Evolutionary conservation across 2,329 filamentous ascomycete genomes (phyloP).

Genomic region (Tolypocladium album): DNA sequence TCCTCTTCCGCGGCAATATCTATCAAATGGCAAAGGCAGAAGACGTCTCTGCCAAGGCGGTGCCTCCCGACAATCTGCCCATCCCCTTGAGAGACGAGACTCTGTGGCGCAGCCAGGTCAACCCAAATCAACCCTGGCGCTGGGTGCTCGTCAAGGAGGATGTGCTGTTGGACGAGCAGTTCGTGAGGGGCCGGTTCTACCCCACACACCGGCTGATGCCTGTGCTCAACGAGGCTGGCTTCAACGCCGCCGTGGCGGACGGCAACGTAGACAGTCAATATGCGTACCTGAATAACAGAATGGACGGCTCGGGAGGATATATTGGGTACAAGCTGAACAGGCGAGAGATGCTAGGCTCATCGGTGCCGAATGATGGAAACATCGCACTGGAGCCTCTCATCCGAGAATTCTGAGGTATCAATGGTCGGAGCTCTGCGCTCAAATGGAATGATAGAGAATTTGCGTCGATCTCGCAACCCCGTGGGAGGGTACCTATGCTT

Average conservation of each 20-base stretch:
- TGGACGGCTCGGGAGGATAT: constrained; percentile 27
- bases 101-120: constrained; percentile 26
- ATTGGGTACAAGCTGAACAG: constrained; percentile 30
- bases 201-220: constrained; percentile 41
- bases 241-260: constrained; percentile 23
- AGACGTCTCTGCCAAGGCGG: constrained; percentile 12
- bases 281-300: constrained; percentile 42
- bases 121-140: constrained; percentile 21
- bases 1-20: constrained; percentile 30
- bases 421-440: neutral
- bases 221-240: constrained; percentile 31
- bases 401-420: constrained; percentile 17
- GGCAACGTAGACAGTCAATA: constrained; percentile 32
- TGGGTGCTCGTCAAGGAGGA: constrained; percentile 33
- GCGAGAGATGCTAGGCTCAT: constrained; percentile 30
- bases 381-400: constrained; percentile 25
- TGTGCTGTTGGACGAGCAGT: constrained; percentile 33
- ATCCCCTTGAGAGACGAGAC: constrained; percentile 27
- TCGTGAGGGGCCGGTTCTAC: constrained; percentile 47
- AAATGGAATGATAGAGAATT: neutral
- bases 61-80: constrained; percentile 28
- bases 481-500: neutral
- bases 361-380: constrained; percentile 24
- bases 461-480: neutral
- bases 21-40: constrained; percentile 23